A percentile compares a stretch with the other conserved stretches of the same genome.
phyloP scores from a whole-genome alignment of 805 yeast species.

The Candida krabiensis region DNA sequence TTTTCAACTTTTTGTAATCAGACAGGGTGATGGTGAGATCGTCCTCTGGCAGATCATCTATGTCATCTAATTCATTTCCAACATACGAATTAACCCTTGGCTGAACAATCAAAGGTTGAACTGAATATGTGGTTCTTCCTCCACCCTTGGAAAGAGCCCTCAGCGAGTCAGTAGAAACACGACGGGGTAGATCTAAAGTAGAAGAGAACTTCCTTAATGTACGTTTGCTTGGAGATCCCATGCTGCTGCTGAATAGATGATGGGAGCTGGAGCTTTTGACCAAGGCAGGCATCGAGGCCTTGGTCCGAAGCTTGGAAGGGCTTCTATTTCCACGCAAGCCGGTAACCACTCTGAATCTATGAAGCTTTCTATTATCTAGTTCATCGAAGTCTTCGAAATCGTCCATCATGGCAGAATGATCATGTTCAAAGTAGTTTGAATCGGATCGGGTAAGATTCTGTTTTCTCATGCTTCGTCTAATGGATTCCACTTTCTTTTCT shows the following conservation, averaged over 20 bases:
- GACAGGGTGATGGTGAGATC: constrained; percentile 30
- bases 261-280: constrained; percentile 9
- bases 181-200: constrained; percentile 26
- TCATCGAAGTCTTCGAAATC: constrained; percentile 29
- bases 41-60: constrained; percentile 26
- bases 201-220: constrained; percentile 30
- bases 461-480: constrained; percentile 8
- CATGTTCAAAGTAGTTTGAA: constrained; percentile 20
- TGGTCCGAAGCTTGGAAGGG: constrained; percentile 14
- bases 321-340: not conserved
- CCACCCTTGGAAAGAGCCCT: constrained; percentile 1
- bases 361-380: constrained; percentile 22
- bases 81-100: constrained; percentile 2
- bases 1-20: constrained; percentile 25
- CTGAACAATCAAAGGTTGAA: not conserved
- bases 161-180: constrained; percentile 6
- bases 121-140: not conserved
- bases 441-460: constrained; percentile 1
- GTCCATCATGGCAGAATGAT: constrained; percentile 22
- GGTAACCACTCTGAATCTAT: constrained; percentile 19
- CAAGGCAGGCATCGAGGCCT: constrained; percentile 29
- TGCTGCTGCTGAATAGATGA: constrained; percentile 3
- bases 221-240: constrained; percentile 22
- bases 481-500: constrained; percentile 8
- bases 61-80: constrained; percentile 25